Evolutionary conservation across 208 protist genomes (phyloP).

Genomic region (Wallacemonas sp.): DNA sequence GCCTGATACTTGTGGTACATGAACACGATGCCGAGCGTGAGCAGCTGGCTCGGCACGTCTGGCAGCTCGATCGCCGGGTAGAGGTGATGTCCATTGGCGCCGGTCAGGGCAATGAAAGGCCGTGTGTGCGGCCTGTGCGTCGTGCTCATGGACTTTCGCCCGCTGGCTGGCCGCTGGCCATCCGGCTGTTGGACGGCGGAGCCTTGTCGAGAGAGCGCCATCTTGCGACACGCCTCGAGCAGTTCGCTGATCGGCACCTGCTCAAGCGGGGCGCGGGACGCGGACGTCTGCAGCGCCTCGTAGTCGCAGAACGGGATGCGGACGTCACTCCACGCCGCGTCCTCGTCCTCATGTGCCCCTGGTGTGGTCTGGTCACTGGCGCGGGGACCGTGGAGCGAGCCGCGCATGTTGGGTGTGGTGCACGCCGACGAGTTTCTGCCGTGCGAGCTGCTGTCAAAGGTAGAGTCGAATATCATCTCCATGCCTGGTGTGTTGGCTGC

Average conservation of each 20-base stretch:
- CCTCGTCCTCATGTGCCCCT: not conserved
- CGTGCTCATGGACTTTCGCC: not conserved
- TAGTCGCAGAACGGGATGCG: slow-evolving; percentile 7
- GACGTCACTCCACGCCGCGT: not conserved
- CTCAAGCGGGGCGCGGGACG: not conserved
- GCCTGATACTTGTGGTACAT: slow-evolving; percentile 76
- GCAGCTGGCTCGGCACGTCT: slow-evolving; percentile 35
- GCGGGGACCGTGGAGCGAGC: not conserved
- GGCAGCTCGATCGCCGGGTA: slow-evolving; percentile 61
- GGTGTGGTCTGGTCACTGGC: not conserved
- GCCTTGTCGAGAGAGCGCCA: not conserved
- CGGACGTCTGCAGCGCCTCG: not conserved
- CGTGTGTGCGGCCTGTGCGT: not conserved
- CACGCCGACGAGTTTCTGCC: slow-evolving; percentile 11
- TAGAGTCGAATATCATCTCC: not conserved
- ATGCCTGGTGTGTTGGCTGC: not conserved
- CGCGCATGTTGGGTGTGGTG: not conserved
- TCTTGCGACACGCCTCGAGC: slow-evolving; percentile 7
- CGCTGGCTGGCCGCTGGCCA: not conserved
- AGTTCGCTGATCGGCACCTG: slow-evolving; percentile 7
- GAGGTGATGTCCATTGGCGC: slow-evolving; percentile 3
- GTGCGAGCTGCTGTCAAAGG: slow-evolving; percentile 5
- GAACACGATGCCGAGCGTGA: slow-evolving; percentile 54
- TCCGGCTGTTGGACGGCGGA: not conserved
- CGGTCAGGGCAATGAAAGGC: slow-evolving; percentile 15